Evolutionary conservation across 164 flowering plant species (phyloP).

Genomic region (Chimonanthus salicifolius): DNA sequence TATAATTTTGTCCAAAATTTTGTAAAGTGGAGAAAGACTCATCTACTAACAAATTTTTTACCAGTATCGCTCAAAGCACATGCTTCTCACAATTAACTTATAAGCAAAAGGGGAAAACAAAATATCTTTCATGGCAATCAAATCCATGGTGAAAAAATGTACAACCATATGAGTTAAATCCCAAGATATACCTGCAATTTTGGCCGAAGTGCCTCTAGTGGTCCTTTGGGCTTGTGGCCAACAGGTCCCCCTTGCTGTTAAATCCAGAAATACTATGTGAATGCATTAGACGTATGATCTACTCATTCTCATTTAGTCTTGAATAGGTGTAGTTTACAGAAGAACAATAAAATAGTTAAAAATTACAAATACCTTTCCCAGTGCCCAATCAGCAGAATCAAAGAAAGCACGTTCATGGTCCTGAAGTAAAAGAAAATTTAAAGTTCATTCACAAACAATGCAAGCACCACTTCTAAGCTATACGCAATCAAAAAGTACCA

Average conservation of each 20-base stretch:
- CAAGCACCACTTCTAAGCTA: not conserved
- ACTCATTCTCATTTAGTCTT: not conserved
- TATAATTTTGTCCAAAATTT: too few species aligned
- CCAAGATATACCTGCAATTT: conserved; percentile 64
- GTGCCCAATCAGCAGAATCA: conserved; percentile 99
- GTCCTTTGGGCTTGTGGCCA: conserved; percentile 78
- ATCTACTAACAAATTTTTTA: too few species aligned
- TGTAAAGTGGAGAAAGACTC: too few species aligned
- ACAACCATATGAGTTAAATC: too few species aligned
- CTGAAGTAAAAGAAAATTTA: conserved; percentile 27
- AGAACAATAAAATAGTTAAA: not conserved
- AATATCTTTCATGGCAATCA: not conserved
- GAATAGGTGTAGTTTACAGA: not conserved
- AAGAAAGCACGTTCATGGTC: conserved; percentile 97
- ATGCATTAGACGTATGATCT: conserved; percentile 1
- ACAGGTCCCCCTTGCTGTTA: conserved; percentile 70
- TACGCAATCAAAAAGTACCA: not conserved
- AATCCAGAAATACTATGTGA: not conserved
- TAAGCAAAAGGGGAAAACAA: too few species aligned
- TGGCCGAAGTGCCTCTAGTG: conserved; percentile 91
- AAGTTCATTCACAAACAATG: not conserved
- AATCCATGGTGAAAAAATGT: not conserved
- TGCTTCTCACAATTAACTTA: too few species aligned
- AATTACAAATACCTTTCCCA: conserved; percentile 64
- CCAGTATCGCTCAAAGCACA: too few species aligned